Conservation (phyloP, 2,329 filamentous ascomycete species). For the Colletotrichum lentis region DNA sequence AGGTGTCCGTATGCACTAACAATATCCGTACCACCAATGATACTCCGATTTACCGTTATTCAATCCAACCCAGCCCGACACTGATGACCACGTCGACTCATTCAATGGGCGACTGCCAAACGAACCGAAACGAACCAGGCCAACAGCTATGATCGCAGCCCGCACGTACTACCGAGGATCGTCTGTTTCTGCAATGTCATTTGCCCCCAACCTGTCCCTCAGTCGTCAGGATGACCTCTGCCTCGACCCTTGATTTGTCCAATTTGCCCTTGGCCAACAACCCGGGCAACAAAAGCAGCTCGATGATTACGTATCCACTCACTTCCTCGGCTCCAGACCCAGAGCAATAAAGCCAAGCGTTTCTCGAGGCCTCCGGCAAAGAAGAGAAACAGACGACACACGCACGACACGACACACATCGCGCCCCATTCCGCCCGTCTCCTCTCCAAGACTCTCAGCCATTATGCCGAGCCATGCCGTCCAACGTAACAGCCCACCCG, state of each 20-base stretch:
- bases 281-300: neutral
- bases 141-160: conserved; percentile 1
- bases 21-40: neutral
- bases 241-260: neutral
- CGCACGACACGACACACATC: too few species aligned
- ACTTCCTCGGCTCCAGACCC: conserved; percentile 3
- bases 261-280: neutral
- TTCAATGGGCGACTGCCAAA: neutral
- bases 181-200: conserved; percentile 24
- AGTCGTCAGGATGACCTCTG: conserved; percentile 9
- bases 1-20: neutral
- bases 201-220: neutral
- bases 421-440: conserved; percentile 4
- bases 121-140: conserved; percentile 10
- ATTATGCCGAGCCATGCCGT: too few species aligned
- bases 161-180: conserved; percentile 21
- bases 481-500: conserved; percentile 13
- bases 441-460: conserved; percentile 24
- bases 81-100: neutral
- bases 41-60: neutral
- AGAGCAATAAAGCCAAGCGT: conserved; percentile 28
- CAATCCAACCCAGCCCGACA: conserved; percentile 13
- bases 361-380: conserved; percentile 32
- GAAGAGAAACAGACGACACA: neutral
- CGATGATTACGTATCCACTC: conserved; percentile 4